Base-by-base conservation (phyloP, 1,284 basidiomycete species). In the Sanghuangporus weigelae region DNA sequence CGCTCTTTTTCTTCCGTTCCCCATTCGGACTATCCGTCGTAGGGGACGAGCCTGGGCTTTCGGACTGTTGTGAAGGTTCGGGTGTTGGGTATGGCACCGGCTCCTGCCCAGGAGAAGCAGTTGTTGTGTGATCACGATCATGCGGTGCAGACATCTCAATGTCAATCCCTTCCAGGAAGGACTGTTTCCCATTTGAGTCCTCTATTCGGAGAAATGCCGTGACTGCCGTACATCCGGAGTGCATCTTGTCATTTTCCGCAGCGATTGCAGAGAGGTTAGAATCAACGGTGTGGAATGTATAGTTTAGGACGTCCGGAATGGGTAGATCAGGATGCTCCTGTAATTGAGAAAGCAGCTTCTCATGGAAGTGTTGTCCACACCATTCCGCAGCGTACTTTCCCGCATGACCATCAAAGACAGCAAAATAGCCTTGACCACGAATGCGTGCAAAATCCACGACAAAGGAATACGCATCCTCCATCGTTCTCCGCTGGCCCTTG, bases 311-410 rank as follows among this genome's bases (percentile, higher is more conserved):
- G 71, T 98, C 96, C 2, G 96, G 96, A 57, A 99, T 85, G 10
- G 84, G 78, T 44, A 78, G 68, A n/a, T 76, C 75, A 0, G 84
- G 79, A 50, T 81, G 76, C 40, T 75, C 73, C 68, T 75, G 79
- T 38, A 91, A 74, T 46, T 81, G 76, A 35, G 80, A 72, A 7
- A 88, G 77, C 35, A 90, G 77, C 68, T 80, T 81, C 79, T 95
- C 85, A 73, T 98, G 95, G 76, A 99, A 98, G 76, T 99, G 89
- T 69, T 86, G 83, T 26, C 96, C 96, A 76, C 97, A 99, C 96
- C 96, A 99, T 74, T 99, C 97, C 21, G 97, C 97, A 21, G 96
- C 95, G 72, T 98, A 93, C 73, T 98, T 98, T 21, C 97, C 97
- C 0, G 97, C 97, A 73, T 99, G 97, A 2, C 97, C 97, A 71